These are phyloP conservation scores for Solanum sejunctum DNA, from an alignment of 257 asterid genomes.

Conservation along the genomic window DNA sequence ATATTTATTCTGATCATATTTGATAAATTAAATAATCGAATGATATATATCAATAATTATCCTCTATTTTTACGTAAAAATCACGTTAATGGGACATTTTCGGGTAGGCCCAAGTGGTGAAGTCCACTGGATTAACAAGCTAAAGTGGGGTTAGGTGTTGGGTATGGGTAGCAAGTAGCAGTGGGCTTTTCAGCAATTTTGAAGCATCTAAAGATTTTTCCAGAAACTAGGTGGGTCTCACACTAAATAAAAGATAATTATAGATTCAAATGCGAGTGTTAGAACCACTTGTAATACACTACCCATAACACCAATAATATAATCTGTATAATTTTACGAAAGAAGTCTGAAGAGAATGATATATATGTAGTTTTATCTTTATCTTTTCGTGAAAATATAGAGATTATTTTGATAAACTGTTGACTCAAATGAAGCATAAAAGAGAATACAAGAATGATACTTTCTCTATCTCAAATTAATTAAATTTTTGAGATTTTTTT, in stretches of 20 bases:
- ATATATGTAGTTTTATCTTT: neutral
- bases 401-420: neutral
- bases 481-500: too few species aligned
- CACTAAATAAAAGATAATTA: neutral
- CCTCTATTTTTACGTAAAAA: neutral
- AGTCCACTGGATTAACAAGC: neutral
- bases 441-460: neutral
- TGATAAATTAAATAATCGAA: neutral
- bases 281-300: neutral
- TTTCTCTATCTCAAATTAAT: too few species aligned
- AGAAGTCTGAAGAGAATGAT: neutral
- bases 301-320: neutral
- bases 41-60: too few species aligned
- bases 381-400: fast-evolving
- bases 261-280: neutral
- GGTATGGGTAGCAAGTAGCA: neutral
- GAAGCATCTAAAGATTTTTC: neutral
- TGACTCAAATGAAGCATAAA: too few species aligned
- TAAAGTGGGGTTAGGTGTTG: neutral
- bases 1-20: too few species aligned
- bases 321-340: neutral
- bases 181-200: neutral
- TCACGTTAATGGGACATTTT: neutral
- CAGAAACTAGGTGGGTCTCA: neutral
- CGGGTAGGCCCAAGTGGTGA: neutral